These are phyloP conservation scores for Amoeboradix gromovi DNA, from an alignment of 371 early-diverging fungal species.

Conservation along the genomic window DNA sequence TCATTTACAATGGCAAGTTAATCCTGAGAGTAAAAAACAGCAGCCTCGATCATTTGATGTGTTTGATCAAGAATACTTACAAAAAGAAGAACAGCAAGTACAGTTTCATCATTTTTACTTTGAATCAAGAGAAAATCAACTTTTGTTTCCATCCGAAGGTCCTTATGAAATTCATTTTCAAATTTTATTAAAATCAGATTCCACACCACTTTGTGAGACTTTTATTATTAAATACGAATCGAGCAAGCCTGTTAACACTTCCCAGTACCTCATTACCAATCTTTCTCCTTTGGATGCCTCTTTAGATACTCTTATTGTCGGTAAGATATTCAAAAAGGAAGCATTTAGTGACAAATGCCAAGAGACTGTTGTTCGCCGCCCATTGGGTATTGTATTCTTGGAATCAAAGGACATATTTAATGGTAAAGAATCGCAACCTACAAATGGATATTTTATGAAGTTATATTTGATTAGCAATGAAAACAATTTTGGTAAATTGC, in stretches of 20 bases:
- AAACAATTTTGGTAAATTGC: neutral
- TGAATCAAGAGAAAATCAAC: neutral
- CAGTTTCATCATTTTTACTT: neutral
- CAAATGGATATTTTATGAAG: neutral
- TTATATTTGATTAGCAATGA: neutral
- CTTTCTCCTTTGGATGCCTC: neutral
- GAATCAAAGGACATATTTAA: neutral
- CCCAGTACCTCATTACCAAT: neutral
- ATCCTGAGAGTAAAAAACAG: neutral
- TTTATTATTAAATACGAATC: neutral
- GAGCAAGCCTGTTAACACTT: neutral
- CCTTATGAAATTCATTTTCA: neutral
- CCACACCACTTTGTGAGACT: neutral
- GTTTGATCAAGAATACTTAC: neutral
- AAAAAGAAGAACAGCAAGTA: neutral
- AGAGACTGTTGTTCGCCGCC: neutral
- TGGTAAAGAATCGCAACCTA: neutral
- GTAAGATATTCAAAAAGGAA: neutral
- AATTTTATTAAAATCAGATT: neutral
- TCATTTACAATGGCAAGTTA: neutral
- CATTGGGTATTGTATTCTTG: neutral
- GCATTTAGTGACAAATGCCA: neutral
- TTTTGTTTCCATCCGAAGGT: neutral
- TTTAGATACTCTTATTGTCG: neutral
- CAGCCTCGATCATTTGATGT: neutral